phyloP scores from a whole-genome alignment of 768 basidiomycete genomes.

The Rhodotorula diobovata region DNA sequence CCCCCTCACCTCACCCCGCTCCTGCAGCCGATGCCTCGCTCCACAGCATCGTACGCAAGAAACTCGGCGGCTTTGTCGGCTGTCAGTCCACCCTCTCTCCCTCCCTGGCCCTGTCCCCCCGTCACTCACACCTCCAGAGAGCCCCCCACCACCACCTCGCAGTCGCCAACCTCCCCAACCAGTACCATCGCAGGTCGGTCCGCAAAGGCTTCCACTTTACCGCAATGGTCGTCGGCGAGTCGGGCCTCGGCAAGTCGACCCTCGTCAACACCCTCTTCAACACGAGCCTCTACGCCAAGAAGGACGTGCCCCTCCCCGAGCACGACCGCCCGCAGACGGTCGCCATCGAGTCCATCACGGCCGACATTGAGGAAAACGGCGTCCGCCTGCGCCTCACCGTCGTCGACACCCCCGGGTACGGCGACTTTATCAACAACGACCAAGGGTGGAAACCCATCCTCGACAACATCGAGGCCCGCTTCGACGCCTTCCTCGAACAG shows the following conservation, averaged over 20 bases:
- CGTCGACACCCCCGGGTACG: constrained; percentile 97
- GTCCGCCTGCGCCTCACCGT: constrained; percentile 96
- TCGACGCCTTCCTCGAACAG: constrained; percentile 95
- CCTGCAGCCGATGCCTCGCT: neutral
- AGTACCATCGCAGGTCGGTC: constrained; percentile 96
- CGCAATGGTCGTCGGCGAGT: constrained; percentile 98
- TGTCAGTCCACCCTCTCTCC: constrained; percentile 45
- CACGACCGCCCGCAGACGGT: constrained; percentile 87
- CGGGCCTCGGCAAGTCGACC: constrained; percentile 96
- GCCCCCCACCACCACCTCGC: neutral
- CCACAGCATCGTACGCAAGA: constrained; percentile 55
- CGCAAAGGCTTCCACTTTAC: constrained; percentile 99
- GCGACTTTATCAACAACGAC: constrained; percentile 99
- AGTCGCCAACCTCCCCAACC: constrained; percentile 94
- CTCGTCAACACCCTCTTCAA: constrained; percentile 99
- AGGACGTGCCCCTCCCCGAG: constrained; percentile 75
- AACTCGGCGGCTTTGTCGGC: constrained; percentile 86
- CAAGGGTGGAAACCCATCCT: constrained; percentile 99
- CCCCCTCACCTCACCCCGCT: neutral
- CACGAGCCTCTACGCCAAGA: constrained; percentile 85
- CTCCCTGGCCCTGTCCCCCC: neutral
- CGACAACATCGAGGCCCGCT: constrained; percentile 95
- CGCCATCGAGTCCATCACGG: constrained; percentile 95
- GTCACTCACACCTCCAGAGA: neutral
- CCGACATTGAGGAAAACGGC: constrained; percentile 98